Percentiles rank a stretch among this genome's conserved stretches.
phyloP scores from a whole-genome alignment of 2,329 filamentous ascomycete species.

The Macrophomina pseudophaseolina region DNA sequence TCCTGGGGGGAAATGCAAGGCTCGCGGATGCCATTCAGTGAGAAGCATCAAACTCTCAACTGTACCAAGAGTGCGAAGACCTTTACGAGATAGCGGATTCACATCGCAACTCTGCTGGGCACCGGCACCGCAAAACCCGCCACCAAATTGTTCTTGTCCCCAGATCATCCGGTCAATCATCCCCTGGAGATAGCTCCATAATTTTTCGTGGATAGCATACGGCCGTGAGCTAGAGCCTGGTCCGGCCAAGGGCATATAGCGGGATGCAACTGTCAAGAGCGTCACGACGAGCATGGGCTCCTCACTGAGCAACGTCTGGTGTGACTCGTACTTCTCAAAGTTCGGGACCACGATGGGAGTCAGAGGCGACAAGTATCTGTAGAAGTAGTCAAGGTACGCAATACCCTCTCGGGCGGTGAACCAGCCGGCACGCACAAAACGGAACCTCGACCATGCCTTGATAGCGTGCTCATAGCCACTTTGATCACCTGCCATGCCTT shows the following conservation, averaged over 20 bases:
- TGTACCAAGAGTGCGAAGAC: slow-evolving; percentile 86
- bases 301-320: slow-evolving; percentile 79
- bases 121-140: slow-evolving; percentile 79
- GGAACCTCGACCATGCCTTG: slow-evolving; percentile 86
- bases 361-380: slow-evolving; percentile 85
- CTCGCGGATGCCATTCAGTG: slow-evolving; percentile 96
- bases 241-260: slow-evolving; percentile 80
- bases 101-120: slow-evolving; percentile 69
- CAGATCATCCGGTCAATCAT: slow-evolving; percentile 96
- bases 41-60: slow-evolving; percentile 93
- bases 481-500: slow-evolving; percentile 32
- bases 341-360: slow-evolving; percentile 94
- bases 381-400: slow-evolving; percentile 94
- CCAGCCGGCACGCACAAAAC: slow-evolving; percentile 96
- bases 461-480: slow-evolving; percentile 66
- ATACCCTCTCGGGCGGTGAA: slow-evolving; percentile 93
- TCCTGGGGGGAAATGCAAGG: slow-evolving; percentile 85
- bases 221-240: slow-evolving; percentile 82
- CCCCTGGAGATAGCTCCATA: slow-evolving; percentile 91
- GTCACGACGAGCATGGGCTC: slow-evolving; percentile 94
- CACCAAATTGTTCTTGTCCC: slow-evolving; percentile 95
- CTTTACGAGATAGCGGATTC: slow-evolving; percentile 64
- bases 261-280: slow-evolving; percentile 85
- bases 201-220: slow-evolving; percentile 89
- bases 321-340: slow-evolving; percentile 80